Evolutionary conservation across 106 monocot genomes (phyloP).

Genomic region (Acorus gramineus): DNA sequence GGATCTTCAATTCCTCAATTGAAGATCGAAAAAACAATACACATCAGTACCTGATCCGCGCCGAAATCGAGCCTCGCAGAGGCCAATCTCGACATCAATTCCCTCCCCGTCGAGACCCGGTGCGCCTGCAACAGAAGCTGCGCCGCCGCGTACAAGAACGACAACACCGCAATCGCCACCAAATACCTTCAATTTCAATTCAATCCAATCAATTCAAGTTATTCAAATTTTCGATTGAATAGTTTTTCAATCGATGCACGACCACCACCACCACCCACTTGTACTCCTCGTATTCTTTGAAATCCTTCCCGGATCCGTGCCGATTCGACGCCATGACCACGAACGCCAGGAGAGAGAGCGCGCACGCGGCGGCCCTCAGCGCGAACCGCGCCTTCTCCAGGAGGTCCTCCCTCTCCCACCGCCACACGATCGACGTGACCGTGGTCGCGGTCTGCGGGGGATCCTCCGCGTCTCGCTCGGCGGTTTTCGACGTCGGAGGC

Average conservation of each 20-base stretch:
- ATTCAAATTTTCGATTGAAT: too few relatives aligned
- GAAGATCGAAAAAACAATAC: too few relatives aligned
- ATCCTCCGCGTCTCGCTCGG: background rate
- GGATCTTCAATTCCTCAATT: too few relatives aligned
- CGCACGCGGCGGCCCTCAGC: slow-evolving; percentile 31
- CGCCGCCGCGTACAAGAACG: slow-evolving; percentile 44
- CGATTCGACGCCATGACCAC: slow-evolving; percentile 69
- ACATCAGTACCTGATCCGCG: slow-evolving; percentile 76
- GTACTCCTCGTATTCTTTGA: slow-evolving; percentile 71
- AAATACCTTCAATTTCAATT: slow-evolving; percentile 36
- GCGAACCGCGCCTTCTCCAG: slow-evolving; percentile 28
- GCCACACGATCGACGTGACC: slow-evolving; percentile 28
- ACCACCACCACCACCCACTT: slow-evolving; percentile 19
- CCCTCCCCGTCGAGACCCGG: slow-evolving; percentile 24
- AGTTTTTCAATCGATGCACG: background rate
- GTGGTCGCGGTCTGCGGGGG: slow-evolving; percentile 4
- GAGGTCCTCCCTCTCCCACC: slow-evolving; percentile 39
- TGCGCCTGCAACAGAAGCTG: slow-evolving; percentile 34
- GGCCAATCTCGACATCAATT: slow-evolving; percentile 15
- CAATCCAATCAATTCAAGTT: too few relatives aligned
- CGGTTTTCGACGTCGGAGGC: too few relatives aligned
- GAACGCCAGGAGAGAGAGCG: slow-evolving; percentile 47
- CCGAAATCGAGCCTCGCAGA: slow-evolving; percentile 41
- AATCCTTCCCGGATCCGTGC: slow-evolving; percentile 77
- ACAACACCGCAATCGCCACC: slow-evolving; percentile 37